phyloP scores from a whole-genome alignment of 805 yeast genomes.

The Monosporozyma servazzii region DNA sequence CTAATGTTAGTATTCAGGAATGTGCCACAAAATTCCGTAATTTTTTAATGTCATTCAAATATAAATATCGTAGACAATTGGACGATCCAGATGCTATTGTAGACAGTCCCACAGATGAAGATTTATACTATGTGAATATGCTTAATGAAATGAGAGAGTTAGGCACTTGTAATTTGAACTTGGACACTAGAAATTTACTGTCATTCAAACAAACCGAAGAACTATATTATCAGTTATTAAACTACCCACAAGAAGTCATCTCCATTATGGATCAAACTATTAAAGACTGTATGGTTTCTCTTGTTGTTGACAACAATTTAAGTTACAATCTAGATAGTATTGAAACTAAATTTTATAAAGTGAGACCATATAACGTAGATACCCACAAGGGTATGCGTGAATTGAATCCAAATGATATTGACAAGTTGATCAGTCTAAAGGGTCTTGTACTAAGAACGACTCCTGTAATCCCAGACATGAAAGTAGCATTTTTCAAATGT shows the following conservation, averaged over 20 bases:
- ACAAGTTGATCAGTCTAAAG: conserved; percentile 81
- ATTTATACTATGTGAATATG: conserved; percentile 61
- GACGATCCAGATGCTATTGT: conserved; percentile 30
- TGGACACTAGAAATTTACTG: conserved; percentile 73
- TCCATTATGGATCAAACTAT: conserved; percentile 97
- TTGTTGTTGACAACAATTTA: conserved; percentile 46
- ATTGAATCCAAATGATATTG: conserved; percentile 87
- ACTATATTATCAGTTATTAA: conserved; percentile 74
- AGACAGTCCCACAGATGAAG: conserved; percentile 53
- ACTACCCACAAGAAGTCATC: conserved; percentile 92
- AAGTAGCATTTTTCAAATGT: conserved; percentile 91
- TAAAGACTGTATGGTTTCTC: conserved; percentile 77
- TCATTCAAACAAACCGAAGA: conserved; percentile 69
- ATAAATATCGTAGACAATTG: conserved; percentile 54
- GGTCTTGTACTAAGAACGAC: conserved; percentile 86
- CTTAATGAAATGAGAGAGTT: conserved; percentile 65
- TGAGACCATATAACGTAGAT: conserved; percentile 80
- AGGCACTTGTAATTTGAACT: conserved; percentile 73
- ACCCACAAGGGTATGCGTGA: conserved; percentile 79
- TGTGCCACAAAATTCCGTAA: conserved; percentile 71
- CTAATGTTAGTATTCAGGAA: conserved; percentile 88
- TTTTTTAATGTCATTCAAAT: conserved; percentile 76
- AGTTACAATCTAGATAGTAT: conserved; percentile 53
- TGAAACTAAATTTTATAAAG: conserved; percentile 74
- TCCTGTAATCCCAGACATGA: conserved; percentile 94